Evolutionary conservation across 1,139 yeast species (phyloP), one percentile per base, ranked within the genome.

Genomic region (Meyerozyma athensensis): DNA sequence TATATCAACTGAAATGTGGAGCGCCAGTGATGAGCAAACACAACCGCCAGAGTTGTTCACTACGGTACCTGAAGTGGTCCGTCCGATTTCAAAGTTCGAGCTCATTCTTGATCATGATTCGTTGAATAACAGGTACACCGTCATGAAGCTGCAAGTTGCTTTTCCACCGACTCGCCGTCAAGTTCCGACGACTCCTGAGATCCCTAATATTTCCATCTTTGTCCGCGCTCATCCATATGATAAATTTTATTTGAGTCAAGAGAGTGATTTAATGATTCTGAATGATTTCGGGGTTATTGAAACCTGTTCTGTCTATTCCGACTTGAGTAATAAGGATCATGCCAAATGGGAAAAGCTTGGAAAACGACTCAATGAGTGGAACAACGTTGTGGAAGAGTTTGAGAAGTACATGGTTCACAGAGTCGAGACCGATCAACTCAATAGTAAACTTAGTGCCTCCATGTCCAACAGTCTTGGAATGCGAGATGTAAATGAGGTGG

Each of bases 281-380:
- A 38, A 43, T 14, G 39, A 44, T 39, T 22, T 45, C 43, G 17
- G 47, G 50, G 53, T 40, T 54, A 30, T 26, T 6, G 40, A 41
- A 20, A 30, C 26, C 5, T 32, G 30, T 2, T 34, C 34, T 7
- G 36, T 44, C 4, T 44, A 43, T 36, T 21, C 26, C 3, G 35
- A 33, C 12, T 31, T 38, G 14, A 26, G 28, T 7, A 23, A 33
- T 5, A 24, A 31, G 9, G 18, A 37, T 14, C 24, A 23, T 7
- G 26, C 45, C 21, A 42, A 44, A 16, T 42, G 48, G 40, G 39
- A 42, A 18, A 61, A 74, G 42, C 63, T 81, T 21, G 90, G 89
- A 7, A 70, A 77, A 41, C 68, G 85, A n/a, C 54, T 84, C 39
- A 77, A 77, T 44, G 92, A 84, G 50, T 79, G 87, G 81, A 72